phyloP scores from a whole-genome alignment of 2,329 filamentous ascomycete genomes.

The Botrytis sinoallii region DNA sequence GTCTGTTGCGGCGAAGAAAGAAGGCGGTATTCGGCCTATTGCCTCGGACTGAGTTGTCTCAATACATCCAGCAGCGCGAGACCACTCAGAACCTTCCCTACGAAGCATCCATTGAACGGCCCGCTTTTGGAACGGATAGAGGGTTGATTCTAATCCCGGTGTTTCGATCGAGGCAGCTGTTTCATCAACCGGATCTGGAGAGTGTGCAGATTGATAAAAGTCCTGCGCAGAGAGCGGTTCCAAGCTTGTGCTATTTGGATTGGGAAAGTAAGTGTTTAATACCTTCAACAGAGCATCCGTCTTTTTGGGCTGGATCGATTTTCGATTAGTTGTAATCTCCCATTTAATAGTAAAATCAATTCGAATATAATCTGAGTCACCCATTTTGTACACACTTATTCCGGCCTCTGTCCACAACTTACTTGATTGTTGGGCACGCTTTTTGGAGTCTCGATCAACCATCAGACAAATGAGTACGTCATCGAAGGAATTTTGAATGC shows the following conservation, averaged over 20 bases:
- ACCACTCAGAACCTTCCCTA: conserved; percentile 60
- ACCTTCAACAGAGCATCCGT: conserved; percentile 31
- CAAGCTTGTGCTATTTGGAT: conserved; percentile 23
- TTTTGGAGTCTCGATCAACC: conserved; percentile 28
- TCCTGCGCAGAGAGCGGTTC: conserved; percentile 47
- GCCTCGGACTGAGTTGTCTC: background rate
- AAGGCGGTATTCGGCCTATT: conserved; percentile 31
- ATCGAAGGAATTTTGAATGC: conserved; percentile 13
- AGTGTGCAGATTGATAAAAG: conserved; percentile 69
- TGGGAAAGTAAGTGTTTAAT: conserved; percentile 32
- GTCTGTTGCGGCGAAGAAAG: conserved; percentile 48
- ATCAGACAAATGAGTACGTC: conserved; percentile 31
- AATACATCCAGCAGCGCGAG: conserved; percentile 18
- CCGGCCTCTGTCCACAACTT: conserved; percentile 34
- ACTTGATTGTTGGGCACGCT: conserved; percentile 27
- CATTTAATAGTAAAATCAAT: conserved; percentile 35
- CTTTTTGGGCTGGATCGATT: conserved; percentile 24
- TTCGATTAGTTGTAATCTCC: conserved; percentile 33
- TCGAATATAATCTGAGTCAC: conserved; percentile 27
- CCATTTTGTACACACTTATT: conserved; percentile 26
- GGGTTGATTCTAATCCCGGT: conserved; percentile 45
- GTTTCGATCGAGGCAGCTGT: conserved; percentile 43
- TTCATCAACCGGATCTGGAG: conserved; percentile 49
- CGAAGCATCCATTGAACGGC: conserved; percentile 67
- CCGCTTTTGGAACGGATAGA: conserved; percentile 72